phyloP scores from a whole-genome alignment of 2,329 filamentous ascomycete species.

The Fusarium oligoseptatum region DNA sequence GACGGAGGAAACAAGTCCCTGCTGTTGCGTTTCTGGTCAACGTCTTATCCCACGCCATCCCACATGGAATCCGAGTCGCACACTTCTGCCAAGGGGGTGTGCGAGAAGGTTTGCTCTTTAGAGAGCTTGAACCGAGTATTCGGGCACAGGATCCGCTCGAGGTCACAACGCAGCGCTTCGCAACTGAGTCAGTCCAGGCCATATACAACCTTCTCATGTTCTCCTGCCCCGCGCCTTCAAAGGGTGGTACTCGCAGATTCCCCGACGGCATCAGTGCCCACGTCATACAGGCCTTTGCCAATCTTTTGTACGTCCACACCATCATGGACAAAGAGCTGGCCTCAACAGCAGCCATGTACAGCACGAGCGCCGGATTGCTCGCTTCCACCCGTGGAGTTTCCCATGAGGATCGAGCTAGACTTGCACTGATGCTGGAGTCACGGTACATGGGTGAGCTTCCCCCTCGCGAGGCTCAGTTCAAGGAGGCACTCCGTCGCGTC shows the following conservation, averaged over 20 bases:
- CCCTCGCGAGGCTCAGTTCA: conserved; percentile 68
- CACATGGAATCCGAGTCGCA: conserved; percentile 69
- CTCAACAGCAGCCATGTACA: conserved; percentile 71
- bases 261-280: conserved; percentile 59
- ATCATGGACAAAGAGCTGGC: conserved; percentile 65
- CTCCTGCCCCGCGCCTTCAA: conserved; percentile 57
- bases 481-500: conserved; percentile 64
- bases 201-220: conserved; percentile 63
- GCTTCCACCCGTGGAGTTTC: conserved; percentile 72
- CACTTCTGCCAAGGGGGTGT: conserved; percentile 80
- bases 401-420: conserved; percentile 70
- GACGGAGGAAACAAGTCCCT: conserved; percentile 74
- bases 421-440: conserved; percentile 74
- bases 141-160: conserved; percentile 69
- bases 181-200: conserved; percentile 59
- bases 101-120: conserved; percentile 75
- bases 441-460: conserved; percentile 73
- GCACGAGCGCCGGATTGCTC: conserved; percentile 74
- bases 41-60: conserved; percentile 72
- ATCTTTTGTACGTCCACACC: conserved; percentile 68
- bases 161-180: conserved; percentile 69
- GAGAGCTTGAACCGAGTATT: conserved; percentile 60
- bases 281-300: conserved; percentile 68
- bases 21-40: conserved; percentile 76
- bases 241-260: conserved; percentile 39